These are phyloP conservation scores for Diaporthe eres DNA, from an alignment of 2,329 filamentous ascomycete species.

Conservation along the genomic window DNA sequence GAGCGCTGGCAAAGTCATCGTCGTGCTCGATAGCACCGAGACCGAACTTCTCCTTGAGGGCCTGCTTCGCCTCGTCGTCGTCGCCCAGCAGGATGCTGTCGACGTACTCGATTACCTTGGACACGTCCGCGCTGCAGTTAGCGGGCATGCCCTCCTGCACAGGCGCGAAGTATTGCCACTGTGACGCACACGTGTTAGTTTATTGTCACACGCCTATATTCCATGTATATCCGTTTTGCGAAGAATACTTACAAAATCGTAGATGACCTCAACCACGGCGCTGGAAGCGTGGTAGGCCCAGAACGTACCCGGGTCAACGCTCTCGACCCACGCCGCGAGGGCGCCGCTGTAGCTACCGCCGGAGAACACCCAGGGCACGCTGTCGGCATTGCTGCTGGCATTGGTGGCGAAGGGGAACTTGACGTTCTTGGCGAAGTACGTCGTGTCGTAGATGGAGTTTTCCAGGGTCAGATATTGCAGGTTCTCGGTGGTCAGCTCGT, in stretches of 20 bases:
- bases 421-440: constrained; percentile 59
- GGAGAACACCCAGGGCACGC: constrained; percentile 68
- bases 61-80: constrained; percentile 55
- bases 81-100: constrained; percentile 60
- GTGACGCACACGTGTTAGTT: not conserved
- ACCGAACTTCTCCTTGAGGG: constrained; percentile 65
- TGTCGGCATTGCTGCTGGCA: constrained; percentile 59
- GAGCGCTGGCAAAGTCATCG: constrained; percentile 62
- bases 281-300: constrained; percentile 72
- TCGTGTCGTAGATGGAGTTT: constrained; percentile 57
- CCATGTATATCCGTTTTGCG: not conserved
- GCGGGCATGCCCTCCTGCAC: constrained; percentile 66
- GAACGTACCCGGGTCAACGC: constrained; percentile 67
- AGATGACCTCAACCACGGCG: constrained; percentile 66
- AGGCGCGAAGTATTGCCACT: constrained; percentile 69
- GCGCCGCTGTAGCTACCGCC: constrained; percentile 71
- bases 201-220: accelerated
- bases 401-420: constrained; percentile 64
- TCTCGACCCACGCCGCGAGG: constrained; percentile 66
- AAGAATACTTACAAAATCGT: constrained; percentile 55
- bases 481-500: constrained; percentile 53
- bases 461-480: constrained; percentile 57
- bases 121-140: constrained; percentile 69
- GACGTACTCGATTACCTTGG: constrained; percentile 65
- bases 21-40: constrained; percentile 60